Percentiles rank a stretch among this genome's conserved stretches.
phyloP scores from a whole-genome alignment of 1,284 basidiomycete genomes.

The Ganoderma meredithae region DNA sequence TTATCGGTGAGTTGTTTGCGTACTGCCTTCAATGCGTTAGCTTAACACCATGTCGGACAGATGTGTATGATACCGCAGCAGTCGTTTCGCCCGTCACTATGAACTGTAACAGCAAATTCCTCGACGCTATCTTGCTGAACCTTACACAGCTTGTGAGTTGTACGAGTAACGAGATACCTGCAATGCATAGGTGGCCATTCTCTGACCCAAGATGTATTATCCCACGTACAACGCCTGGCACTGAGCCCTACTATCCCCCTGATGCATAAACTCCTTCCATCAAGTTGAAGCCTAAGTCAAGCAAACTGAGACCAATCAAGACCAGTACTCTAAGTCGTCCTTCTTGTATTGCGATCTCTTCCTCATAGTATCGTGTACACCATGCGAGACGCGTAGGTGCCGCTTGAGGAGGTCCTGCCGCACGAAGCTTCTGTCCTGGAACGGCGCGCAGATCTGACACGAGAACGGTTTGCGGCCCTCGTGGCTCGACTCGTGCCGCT shows the following conservation, averaged over 20 bases:
- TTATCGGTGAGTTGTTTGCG: not conserved
- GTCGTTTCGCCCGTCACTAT: not conserved
- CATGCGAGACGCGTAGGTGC: slow-evolving; percentile 64
- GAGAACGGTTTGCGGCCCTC: slow-evolving; percentile 61
- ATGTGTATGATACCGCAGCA: slow-evolving; percentile 3
- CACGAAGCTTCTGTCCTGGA: slow-evolving; percentile 57
- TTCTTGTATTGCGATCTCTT: slow-evolving; percentile 33
- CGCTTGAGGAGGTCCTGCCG: slow-evolving; percentile 71
- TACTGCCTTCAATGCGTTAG: not conserved
- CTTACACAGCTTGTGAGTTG: not conserved
- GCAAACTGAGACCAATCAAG: slow-evolving; percentile 19
- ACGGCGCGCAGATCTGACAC: slow-evolving; percentile 57
- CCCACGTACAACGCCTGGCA: not conserved
- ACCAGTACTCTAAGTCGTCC: slow-evolving; percentile 31
- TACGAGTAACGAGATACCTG: not conserved
- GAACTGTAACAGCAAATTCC: not conserved
- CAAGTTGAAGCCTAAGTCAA: not conserved
- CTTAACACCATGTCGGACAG: not conserved
- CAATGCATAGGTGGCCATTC: not conserved
- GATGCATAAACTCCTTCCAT: not conserved
- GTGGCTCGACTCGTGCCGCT: slow-evolving; percentile 73
- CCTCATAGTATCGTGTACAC: slow-evolving; percentile 32
- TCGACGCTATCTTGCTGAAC: not conserved
- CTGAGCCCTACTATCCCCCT: not conserved
- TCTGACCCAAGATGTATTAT: slow-evolving; percentile 4